Percentiles rank a stretch among this genome's conserved stretches.
Conservation (phyloP, 2,329 filamentous ascomycete genomes). For the Hypoxylon sp. region DNA sequence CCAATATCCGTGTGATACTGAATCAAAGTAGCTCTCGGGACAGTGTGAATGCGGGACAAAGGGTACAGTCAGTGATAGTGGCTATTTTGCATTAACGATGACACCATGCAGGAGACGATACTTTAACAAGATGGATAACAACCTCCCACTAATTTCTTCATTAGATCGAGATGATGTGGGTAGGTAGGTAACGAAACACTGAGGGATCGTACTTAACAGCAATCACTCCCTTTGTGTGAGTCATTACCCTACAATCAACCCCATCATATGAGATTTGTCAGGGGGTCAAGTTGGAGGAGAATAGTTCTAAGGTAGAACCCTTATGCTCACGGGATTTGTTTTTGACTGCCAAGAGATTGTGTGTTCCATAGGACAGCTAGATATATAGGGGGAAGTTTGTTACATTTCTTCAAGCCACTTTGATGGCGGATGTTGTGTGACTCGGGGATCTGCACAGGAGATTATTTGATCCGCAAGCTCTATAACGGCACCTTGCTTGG, state of each 20-base stretch:
- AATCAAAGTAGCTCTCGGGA: constrained; percentile 32
- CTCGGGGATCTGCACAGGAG: constrained; percentile 49
- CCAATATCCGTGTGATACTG: constrained; percentile 37
- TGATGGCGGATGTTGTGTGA: constrained; percentile 42
- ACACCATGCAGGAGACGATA: constrained; percentile 8
- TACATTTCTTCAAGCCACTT: constrained; percentile 40
- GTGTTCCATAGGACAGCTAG: constrained; percentile 24
- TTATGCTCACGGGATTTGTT: constrained; percentile 27
- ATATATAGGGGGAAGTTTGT: constrained; percentile 37
- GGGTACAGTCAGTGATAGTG: constrained; percentile 34
- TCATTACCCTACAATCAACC: constrained; percentile 13
- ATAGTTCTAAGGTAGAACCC: constrained; percentile 11
- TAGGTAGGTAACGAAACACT: constrained; percentile 1
- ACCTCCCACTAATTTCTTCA: constrained; percentile 1
- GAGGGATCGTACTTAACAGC: constrained; percentile 1
- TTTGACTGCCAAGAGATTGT: constrained; percentile 22
- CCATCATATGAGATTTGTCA: constrained; percentile 11
- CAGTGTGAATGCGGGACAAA: constrained; percentile 38
- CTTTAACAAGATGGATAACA: constrained; percentile 1
- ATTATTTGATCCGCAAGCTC: constrained; percentile 46
- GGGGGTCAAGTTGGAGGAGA: constrained; percentile 10
- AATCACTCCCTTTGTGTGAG: constrained; percentile 17
- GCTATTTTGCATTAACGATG: constrained; percentile 20
- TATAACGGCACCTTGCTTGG: constrained; percentile 39
- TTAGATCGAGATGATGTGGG: background rate